Evolutionary conservation across 257 asterid genomes (phyloP).

Genomic region (Solanum sparsipilum): DNA sequence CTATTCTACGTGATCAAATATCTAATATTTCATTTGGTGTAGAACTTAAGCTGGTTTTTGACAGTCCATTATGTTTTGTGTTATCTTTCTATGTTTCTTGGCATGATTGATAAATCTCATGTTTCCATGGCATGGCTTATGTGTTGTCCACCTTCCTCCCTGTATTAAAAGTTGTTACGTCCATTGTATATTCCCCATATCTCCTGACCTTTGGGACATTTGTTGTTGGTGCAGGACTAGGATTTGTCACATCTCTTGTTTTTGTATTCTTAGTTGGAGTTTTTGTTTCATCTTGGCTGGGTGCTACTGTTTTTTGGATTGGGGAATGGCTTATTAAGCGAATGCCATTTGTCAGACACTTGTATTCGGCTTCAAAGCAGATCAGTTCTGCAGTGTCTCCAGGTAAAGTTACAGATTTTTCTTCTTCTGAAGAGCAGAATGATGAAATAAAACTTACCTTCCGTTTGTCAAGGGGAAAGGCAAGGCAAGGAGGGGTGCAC

Average conservation of each 20-base stretch:
- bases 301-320: slow-evolving; percentile 77
- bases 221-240: slow-evolving; percentile 63
- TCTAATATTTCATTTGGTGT: not conserved
- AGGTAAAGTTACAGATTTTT: slow-evolving; percentile 27
- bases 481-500: not conserved
- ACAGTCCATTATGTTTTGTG: not conserved
- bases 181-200: not conserved
- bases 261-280: slow-evolving; percentile 76
- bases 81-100: not conserved
- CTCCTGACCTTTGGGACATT: not conserved
- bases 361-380: slow-evolving; percentile 94
- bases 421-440: not conserved
- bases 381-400: slow-evolving; percentile 91
- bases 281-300: slow-evolving; percentile 87
- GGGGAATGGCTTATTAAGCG: slow-evolving; percentile 91
- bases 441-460: not conserved
- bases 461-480: not conserved
- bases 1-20: not conserved
- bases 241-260: slow-evolving; percentile 70
- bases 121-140: not conserved
- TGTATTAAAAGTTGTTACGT: not conserved
- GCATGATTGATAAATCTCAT: not conserved
- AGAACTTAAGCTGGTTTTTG: not conserved
- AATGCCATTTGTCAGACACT: slow-evolving; percentile 75
- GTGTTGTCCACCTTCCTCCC: not conserved